A percentile compares a stretch with the other conserved stretches of the same genome.
These are phyloP conservation scores for Vigna radiata DNA, from an alignment of 306 rosid species.

Conservation along the genomic window DNA sequence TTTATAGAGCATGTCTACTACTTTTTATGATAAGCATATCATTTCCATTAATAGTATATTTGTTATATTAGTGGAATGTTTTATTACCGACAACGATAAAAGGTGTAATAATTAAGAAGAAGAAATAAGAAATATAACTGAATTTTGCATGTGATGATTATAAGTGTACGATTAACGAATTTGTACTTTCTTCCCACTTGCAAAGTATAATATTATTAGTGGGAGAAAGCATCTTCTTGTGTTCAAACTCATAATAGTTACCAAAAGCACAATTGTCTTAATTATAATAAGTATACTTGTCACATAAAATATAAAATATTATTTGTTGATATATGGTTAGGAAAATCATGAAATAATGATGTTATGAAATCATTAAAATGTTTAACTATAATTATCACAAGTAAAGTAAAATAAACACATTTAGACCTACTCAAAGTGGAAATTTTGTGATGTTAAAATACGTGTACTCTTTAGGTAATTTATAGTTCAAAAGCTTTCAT, in stretches of 20 bases:
- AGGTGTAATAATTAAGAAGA: not conserved
- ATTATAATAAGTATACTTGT: not conserved
- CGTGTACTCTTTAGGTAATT: no score
- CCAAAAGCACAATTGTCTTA: not conserved
- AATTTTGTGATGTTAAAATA: no score
- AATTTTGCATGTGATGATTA: not conserved
- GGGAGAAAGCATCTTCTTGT: conserved; percentile 37
- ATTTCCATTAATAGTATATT: not conserved
- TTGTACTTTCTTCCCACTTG: not conserved
- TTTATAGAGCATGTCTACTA: no score
- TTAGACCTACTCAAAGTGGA: no score
- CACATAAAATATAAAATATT: not conserved
- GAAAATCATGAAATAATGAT: no score
- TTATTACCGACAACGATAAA: not conserved
- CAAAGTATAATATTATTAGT: not conserved
- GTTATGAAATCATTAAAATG: no score
- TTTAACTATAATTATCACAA: no score
- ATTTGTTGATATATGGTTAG: not conserved
- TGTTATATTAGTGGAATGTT: not conserved
- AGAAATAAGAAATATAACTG: not conserved
- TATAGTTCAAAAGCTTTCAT: not conserved
- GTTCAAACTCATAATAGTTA: conserved; percentile 41
- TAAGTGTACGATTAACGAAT: conserved; percentile 12
- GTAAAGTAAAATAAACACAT: no score
- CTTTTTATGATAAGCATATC: not conserved